Evolutionary conservation across 768 basidiomycete genomes (phyloP), one percentile per base, ranked within the genome.

Genomic region (Russula sp.): DNA sequence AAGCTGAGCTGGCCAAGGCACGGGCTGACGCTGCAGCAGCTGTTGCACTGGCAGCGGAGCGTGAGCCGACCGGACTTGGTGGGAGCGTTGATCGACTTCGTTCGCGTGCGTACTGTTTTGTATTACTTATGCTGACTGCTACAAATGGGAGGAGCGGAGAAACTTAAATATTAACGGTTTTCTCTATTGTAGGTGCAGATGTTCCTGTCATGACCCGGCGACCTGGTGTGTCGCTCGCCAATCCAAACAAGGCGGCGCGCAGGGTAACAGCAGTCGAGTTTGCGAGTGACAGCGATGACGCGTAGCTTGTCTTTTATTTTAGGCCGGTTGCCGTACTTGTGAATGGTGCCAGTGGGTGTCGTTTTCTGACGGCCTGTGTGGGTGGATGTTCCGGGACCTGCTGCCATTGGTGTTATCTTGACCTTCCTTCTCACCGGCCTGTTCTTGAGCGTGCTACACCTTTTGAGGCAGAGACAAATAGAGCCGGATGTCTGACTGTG

Each of bases 281-380:
- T 42, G 63, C 63, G 22, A 64, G 63, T 36, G 63, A 64, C 36
- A 60, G 59, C 30, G 63, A 64, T 1, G 63, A 54, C 20, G 24
- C 24, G 52, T 64, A 46, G 28, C 13, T 20, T 11, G 30, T 46
- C 7, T 38, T 38, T 38, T 14, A 14, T 10, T 10, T 34, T 34
- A 34, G 8, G 9, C 9, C 10, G 14, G 14, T 38, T 13, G 36
- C 36, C 10, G 36, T 38, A 38, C 13, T 38, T 13, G 14, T 38
- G 36, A 34, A 34, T 30, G 36, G 36, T n/a, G n/a, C n/a, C n/a
- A n/a, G n/a, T 38, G 36, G 36, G 36, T 3, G 36, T 38, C 36
- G 36, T 14, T 38, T 38, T 13, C 34, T 11, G 34, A 11, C 10
- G 8, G 28, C 28, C 10, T 34, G 1, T 34, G 8, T 11, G 5